Base-by-base conservation (phyloP, 495 filamentous ascomycete species). In the Echria macrotheca region DNA sequence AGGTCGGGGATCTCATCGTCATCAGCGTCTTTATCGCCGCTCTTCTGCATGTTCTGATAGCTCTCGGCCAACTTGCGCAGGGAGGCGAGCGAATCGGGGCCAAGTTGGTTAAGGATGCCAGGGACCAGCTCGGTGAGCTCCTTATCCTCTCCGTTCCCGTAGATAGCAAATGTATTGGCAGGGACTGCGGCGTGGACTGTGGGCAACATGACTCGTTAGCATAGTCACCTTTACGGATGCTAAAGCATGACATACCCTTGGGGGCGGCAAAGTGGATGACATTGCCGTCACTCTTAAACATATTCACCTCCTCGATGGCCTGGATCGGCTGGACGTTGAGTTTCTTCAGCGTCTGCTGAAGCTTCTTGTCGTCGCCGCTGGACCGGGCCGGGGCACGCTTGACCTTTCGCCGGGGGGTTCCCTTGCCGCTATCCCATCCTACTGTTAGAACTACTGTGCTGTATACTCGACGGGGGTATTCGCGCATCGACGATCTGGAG, bases 211-310 rank as follows among this genome's bases (percentile, higher is more conserved):
- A 11, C 4, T 12, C n/a, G 12, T 37, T 19, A 11, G 1, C n/a
- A 24, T 37, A n/a, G 24, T n/a, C n/a, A n/a, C n/a, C n/a, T n/a
- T n/a, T n/a, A n/a, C n/a, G n/a, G n/a, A n/a, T n/a, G n/a, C n/a
- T n/a, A n/a, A n/a, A n/a, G 8, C 2, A 19, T 44, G 45, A 76
- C 77, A 59, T 70, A 97, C 93, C 93, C 76, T 95, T 96, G 44
- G 93, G 93, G 56, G 87, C 87, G 62, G 87, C 82, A 69, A 98
- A 98, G 81, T 98, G 93, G 68, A 98, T 97, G 70, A 98, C 93
- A 72, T 98, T 98, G 61, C 93, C 93, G 64, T 98, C 93, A 69
- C 87, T 85, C 82, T 97, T 98, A 84, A 97, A 97, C 94, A 97
- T 98, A 82, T 98, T 98, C 66, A 98, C 93, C 77, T 98, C 93